Evolutionary conservation across 345 rosid genomes (phyloP).

Genomic region (Xanthoceras sorbifolium): DNA sequence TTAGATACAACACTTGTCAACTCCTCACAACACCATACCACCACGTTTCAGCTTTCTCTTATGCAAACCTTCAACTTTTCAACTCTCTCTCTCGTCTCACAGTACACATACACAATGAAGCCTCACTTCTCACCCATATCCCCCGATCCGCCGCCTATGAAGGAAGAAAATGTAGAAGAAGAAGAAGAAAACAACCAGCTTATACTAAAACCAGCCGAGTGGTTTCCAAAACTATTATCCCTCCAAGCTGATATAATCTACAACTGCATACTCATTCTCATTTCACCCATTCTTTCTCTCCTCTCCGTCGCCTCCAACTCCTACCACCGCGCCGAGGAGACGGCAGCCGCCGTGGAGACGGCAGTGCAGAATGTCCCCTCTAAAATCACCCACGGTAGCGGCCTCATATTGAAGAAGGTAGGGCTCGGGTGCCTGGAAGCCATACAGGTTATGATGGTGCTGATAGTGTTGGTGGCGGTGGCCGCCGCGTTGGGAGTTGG

Average conservation of each 20-base stretch:
- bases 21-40: background rate
- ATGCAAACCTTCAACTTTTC: background rate
- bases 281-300: constrained; percentile 49
- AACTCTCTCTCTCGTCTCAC: background rate
- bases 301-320: constrained; percentile 44
- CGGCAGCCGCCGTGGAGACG: constrained; percentile 32
- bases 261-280: constrained; percentile 43
- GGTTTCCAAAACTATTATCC: constrained; percentile 38
- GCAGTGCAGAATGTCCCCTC: constrained; percentile 41
- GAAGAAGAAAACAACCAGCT: constrained; percentile 18
- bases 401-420: constrained; percentile 35
- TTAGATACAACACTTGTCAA: constrained; percentile 6
- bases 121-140: background rate
- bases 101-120: background rate
- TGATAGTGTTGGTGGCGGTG: constrained; percentile 42
- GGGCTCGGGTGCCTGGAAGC: constrained; percentile 61
- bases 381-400: constrained; percentile 21
- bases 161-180: constrained; percentile 18
- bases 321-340: constrained; percentile 53
- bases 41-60: constrained; percentile 12
- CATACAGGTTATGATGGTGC: constrained; percentile 48
- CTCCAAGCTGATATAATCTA: constrained; percentile 60
- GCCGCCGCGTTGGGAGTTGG: constrained; percentile 56
- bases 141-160: constrained; percentile 10
- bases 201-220: constrained; percentile 37